Base-by-base conservation (phyloP, 1,284 basidiomycete genomes). In the Ganoderma lucidum region DNA sequence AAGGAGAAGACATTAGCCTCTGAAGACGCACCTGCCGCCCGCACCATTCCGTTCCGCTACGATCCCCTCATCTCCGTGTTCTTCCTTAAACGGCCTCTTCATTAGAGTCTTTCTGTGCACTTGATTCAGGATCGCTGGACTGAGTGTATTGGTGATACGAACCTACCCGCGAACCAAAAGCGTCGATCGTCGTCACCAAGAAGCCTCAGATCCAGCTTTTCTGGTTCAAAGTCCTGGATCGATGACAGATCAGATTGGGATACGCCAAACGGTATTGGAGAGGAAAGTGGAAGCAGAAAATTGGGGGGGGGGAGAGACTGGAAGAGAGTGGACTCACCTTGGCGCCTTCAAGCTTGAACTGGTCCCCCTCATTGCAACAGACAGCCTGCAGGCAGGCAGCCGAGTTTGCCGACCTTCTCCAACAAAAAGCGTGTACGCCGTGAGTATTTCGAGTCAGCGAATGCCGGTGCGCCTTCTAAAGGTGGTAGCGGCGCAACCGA, bases 381-480 rank as follows among this genome's bases (percentile, higher is more conserved):
- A 39, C 56, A 39, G 56, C 56, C 30, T 59, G 35, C 56, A 39
- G 35, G 15, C 56, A 59, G 2, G 35, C 35, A 39, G 56, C 56
- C 56, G 56, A 59, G 35, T 39, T 59, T 59, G 56, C 56, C 56
- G 56, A 59, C 35, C 35, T 59, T 39, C 56, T 59, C 19, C 1
- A 4, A 59, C 19, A 39, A 15, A 39, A 58, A 19, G 55, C 55
- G 56, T 59, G 32, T 39, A 39, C 56, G 30, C 35, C 56, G 10
- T 15, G 56, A 39, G 32, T 35, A 12, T 37, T 37, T 59, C 17
- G 56, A 59, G 19, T 37, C 35, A 39, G 56, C 37, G 32, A 23
- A 32, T 28, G 48, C 10, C 23, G 35, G n/a, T 39, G 53, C 28
- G 30, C 32, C 28, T 35, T 56, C 30, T 17, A 32, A 56, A 51